Evolutionary conservation across 345 rosid species (phyloP).

Genomic region (Leavenworthia alabamica): DNA sequence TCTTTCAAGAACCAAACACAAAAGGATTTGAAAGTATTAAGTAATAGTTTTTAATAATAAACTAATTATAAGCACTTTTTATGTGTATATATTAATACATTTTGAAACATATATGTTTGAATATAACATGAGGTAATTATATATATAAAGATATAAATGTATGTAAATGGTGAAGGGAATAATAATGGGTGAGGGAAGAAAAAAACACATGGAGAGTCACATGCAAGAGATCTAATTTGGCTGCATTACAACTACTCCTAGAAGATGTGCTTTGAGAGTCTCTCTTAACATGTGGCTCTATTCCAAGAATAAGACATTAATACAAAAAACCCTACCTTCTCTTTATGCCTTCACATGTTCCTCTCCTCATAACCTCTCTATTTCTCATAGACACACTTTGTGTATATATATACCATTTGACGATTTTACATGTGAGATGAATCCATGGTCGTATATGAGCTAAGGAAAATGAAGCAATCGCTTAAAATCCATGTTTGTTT

Average conservation of each 20-base stretch:
- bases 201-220: constrained; percentile 35
- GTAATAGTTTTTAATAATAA: too few relatives aligned
- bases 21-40: not conserved
- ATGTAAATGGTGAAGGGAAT: not conserved
- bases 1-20: not conserved
- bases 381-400: not conserved
- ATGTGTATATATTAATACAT: not conserved
- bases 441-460: too few relatives aligned
- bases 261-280: constrained; percentile 21
- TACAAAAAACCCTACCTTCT: constrained; percentile 30
- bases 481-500: too few relatives aligned
- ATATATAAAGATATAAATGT: not conserved
- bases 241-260: constrained; percentile 28
- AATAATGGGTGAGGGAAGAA: constrained; percentile 8
- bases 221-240: constrained; percentile 22
- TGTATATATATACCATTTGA: not conserved
- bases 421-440: too few relatives aligned
- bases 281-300: constrained; percentile 24
- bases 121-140: not conserved
- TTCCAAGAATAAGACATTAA: constrained; percentile 14
- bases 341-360: constrained; percentile 31
- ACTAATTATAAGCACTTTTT: not conserved
- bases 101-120: not conserved
- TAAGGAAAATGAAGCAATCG: too few relatives aligned
- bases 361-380: constrained; percentile 2